Base-by-base conservation (phyloP, 2,329 filamentous ascomycete genomes). In the Exophiala sp. region DNA sequence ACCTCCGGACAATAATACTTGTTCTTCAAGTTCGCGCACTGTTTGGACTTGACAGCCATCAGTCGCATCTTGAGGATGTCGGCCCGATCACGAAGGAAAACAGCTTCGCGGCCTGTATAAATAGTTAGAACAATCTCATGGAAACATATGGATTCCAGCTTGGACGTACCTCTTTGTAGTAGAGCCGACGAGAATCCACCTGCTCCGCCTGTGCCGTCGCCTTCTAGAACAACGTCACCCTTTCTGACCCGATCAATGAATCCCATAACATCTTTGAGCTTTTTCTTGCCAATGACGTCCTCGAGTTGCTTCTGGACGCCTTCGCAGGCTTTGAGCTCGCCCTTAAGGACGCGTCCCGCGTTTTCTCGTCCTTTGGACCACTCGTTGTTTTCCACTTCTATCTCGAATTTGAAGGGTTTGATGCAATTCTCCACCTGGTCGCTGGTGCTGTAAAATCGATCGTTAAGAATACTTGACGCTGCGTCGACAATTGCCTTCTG, bases 341-440 rank as follows among this genome's bases (percentile, higher is more conserved):
- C 85, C 70, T 95, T 95, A n/a, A 99, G 75, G 1, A 94, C 85
- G 7, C 78, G 80, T 36, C 84, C 81, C 1, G 92, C 86, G 63
- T 95, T 94, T 42, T 96, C 91, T 47, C 92, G 80, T 0, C 91
- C 91, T 57, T 88, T 84, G 3, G 78, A 71, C 94, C 94, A 99
- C 69, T 99, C 95, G 6, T 84, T 79, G 36, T 91, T 88, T 66
- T 96, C 90, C 41, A 99, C 85, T 64, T 99, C 94, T 54, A 99
- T 95, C 59, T 96, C 91, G 63, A 92, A 97, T 69, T 99, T 99
- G 77, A 92, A 99, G 0, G 95, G 94, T 71, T 99, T 99, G 72
- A 99, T 95, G 68, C 92, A 99, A 68, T 97, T 97, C 71, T 99
- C 94, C 1, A 99, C 89, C 72, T 97, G 94, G 66, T 99, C 95